Evolutionary conservation across 164 flowering plant genomes (phyloP).

Genomic region (Protea cynaroides): DNA sequence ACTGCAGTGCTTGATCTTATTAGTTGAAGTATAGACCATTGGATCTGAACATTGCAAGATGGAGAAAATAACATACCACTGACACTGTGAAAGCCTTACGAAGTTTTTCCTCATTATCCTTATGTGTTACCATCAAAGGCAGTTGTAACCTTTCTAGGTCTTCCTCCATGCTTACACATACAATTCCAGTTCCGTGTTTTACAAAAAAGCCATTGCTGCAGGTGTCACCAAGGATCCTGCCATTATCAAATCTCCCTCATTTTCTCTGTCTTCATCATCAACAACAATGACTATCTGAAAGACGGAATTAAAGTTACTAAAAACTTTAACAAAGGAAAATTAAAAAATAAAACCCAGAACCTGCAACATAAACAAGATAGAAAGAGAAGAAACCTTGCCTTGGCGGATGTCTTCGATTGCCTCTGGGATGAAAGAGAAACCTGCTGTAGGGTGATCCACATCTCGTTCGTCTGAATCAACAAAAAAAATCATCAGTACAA

Average conservation of each 20-base stretch:
- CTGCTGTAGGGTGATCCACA: slow-evolving; percentile 68
- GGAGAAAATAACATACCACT: slow-evolving; percentile 57
- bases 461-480: slow-evolving; percentile 54
- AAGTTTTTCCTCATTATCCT: slow-evolving; percentile 80
- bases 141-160: slow-evolving; percentile 79
- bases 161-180: slow-evolving; percentile 93
- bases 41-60: neutral
- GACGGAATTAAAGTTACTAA: slow-evolving; percentile 10
- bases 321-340: neutral
- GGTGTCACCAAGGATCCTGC: slow-evolving; percentile 79
- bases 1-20: neutral
- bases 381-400: slow-evolving; percentile 69
- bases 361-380: neutral
- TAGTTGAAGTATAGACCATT: neutral
- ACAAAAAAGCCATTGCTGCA: slow-evolving; percentile 95
- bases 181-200: slow-evolving; percentile 96
- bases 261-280: slow-evolving; percentile 96
- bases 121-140: slow-evolving; percentile 73
- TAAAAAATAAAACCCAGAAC: neutral
- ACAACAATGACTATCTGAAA: slow-evolving; percentile 88
- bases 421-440: slow-evolving; percentile 79
- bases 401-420: slow-evolving; percentile 88
- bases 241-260: slow-evolving; percentile 95
- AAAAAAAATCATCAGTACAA: slow-evolving; percentile 27
- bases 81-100: slow-evolving; percentile 86